Percentiles rank a stretch among this genome's conserved stretches.
Evolutionary conservation across 106 monocot species (phyloP).

Genomic region (Dendrobium huoshanense): DNA sequence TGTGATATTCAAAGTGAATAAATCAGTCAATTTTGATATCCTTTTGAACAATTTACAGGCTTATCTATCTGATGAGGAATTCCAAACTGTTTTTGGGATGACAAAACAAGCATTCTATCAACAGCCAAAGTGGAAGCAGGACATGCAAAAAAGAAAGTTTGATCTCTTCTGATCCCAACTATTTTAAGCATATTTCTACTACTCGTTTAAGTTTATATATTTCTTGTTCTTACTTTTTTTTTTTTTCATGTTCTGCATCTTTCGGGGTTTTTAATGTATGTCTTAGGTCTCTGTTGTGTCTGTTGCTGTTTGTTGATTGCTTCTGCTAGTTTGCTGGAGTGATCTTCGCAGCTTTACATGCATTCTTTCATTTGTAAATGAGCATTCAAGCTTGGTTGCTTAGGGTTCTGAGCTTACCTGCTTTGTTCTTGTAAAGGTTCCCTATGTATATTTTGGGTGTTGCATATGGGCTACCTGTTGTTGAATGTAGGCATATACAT

Average conservation of each 20-base stretch:
- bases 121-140: slow-evolving; percentile 96
- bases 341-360: slow-evolving; percentile 12
- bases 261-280: background rate
- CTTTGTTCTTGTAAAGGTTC: background rate
- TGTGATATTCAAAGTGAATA: background rate
- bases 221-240: background rate
- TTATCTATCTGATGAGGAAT: slow-evolving; percentile 77
- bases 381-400: background rate
- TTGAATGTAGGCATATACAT: background rate
- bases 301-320: slow-evolving; percentile 12
- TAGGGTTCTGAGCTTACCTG: background rate
- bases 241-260: background rate
- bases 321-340: slow-evolving; percentile 4
- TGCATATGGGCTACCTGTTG: background rate
- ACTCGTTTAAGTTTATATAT: background rate
- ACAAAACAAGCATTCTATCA: slow-evolving; percentile 69
- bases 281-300: background rate
- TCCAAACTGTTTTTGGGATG: slow-evolving; percentile 62
- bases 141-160: slow-evolving; percentile 80
- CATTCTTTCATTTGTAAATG: slow-evolving; percentile 42
- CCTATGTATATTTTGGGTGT: slow-evolving; percentile 11
- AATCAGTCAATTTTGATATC: background rate
- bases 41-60: slow-evolving; percentile 21
- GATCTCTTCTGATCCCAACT: slow-evolving; percentile 60
- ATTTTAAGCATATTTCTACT: background rate